A percentile compares a stretch with the other conserved stretches of the same genome.
Evolutionary conservation across 2,329 filamentous ascomycete species (phyloP).

Genomic region (Xylariaceae sp.): DNA sequence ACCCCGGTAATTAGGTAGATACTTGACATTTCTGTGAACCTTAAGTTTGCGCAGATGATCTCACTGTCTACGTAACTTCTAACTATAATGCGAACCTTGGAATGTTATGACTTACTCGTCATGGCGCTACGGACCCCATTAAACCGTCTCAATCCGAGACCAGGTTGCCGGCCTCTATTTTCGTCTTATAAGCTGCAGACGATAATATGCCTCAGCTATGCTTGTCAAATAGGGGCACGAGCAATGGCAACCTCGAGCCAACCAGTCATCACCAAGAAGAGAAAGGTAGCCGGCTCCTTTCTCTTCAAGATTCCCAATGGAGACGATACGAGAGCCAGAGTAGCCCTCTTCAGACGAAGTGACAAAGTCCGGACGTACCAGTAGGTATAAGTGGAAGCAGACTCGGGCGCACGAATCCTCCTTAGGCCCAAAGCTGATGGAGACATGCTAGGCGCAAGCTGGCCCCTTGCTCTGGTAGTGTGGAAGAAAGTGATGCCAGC

Average conservation of each 20-base stretch:
- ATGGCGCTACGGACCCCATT: too few species aligned
- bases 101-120: too few species aligned
- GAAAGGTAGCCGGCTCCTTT: conserved; percentile 48
- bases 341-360: conserved; percentile 61
- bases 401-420: neutral
- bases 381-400: conserved; percentile 44
- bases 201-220: conserved; percentile 4
- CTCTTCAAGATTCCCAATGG: conserved; percentile 44
- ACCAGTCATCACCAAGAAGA: conserved; percentile 28
- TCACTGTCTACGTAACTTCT: neutral
- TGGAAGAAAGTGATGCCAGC: conserved; percentile 49
- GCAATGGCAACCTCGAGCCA: conserved; percentile 11
- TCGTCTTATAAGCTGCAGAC: neutral
- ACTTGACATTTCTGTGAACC: too few species aligned
- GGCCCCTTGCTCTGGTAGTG: conserved; percentile 59
- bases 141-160: neutral
- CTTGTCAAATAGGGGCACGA: neutral
- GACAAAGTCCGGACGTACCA: conserved; percentile 56
- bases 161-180: neutral
- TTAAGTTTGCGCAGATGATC: neutral
- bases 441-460: conserved; percentile 45
- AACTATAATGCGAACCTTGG: too few species aligned
- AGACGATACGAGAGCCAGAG: conserved; percentile 37
- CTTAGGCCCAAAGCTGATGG: neutral
- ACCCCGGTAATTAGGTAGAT: too few species aligned